Percentiles rank a stretch among this genome's conserved stretches.
These are phyloP conservation scores for Plasmopara viticola DNA, from an alignment of 352 stramenopile species.

Conservation along the genomic window DNA sequence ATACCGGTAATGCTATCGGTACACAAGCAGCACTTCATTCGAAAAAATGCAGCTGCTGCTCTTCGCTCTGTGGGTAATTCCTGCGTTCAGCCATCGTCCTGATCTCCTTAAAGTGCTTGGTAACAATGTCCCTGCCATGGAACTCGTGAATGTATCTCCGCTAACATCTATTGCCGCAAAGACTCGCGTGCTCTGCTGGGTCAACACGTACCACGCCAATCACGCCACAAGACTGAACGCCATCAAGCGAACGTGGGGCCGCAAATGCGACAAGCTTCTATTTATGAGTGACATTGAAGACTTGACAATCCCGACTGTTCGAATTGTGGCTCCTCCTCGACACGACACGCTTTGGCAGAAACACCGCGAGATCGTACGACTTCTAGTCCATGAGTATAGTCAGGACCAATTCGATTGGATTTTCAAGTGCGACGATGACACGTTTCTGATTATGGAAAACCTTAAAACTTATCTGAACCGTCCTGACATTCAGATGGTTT, in stretches of 20 bases:
- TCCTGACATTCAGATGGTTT: slow-evolving; percentile 32
- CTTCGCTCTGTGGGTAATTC: slow-evolving; percentile 3
- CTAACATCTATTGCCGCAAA: slow-evolving; percentile 32
- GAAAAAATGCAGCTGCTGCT: slow-evolving; percentile 7
- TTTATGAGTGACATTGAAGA: slow-evolving; percentile 85
- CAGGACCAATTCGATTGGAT: slow-evolving; percentile 77
- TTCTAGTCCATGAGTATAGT: slow-evolving; percentile 57
- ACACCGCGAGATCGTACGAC: slow-evolving; percentile 71
- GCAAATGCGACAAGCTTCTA: slow-evolving; percentile 80
- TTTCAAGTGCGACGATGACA: slow-evolving; percentile 87
- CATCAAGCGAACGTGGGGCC: slow-evolving; percentile 76
- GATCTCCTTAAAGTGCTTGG: slow-evolving; percentile 39
- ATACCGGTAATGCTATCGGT: background rate
- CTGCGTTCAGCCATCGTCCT: slow-evolving; percentile 4
- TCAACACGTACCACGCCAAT: slow-evolving; percentile 81
- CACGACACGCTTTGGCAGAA: slow-evolving; percentile 83
- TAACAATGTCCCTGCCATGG: slow-evolving; percentile 59
- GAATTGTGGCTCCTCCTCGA: slow-evolving; percentile 50
- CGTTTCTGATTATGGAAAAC: slow-evolving; percentile 82
- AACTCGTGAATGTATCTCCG: slow-evolving; percentile 57
- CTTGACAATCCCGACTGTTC: slow-evolving; percentile 47
- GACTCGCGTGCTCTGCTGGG: slow-evolving; percentile 75
- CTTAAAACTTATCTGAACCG: slow-evolving; percentile 66
- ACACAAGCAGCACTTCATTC: background rate
- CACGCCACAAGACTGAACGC: slow-evolving; percentile 48